phyloP scores from a whole-genome alignment of 2,329 filamentous ascomycete species.

The Claviceps paspali region DNA sequence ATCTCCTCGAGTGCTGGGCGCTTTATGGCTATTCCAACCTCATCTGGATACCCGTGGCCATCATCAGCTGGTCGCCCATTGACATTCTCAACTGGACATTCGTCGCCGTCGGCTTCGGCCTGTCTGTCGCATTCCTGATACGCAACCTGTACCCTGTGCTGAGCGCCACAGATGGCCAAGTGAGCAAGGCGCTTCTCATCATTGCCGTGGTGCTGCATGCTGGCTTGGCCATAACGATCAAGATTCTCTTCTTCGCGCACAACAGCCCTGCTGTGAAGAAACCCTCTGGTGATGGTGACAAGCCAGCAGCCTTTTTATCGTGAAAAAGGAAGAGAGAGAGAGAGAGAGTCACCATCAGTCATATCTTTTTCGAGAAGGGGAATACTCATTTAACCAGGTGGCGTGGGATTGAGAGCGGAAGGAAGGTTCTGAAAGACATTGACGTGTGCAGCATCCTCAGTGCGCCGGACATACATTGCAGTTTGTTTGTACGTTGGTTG shows the following conservation, averaged over 20 bases:
- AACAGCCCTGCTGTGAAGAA: conserved; percentile 38
- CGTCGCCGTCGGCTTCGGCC: conserved; percentile 69
- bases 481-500: no score
- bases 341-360: no score
- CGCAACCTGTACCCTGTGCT: conserved; percentile 84
- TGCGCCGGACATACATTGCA: no score
- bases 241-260: conserved; percentile 89
- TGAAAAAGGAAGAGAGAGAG: conserved; percentile 3
- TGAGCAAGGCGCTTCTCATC: conserved; percentile 73
- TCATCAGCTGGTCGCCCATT: conserved; percentile 80
- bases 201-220: conserved; percentile 75
- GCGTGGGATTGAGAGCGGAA: no score
- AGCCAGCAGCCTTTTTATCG: conserved; percentile 8
- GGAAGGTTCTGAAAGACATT: no score
- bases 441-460: no score
- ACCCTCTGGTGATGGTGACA: conserved; percentile 14
- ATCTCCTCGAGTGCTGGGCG: conserved; percentile 87
- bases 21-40: conserved; percentile 94
- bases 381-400: no score
- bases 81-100: conserved; percentile 86
- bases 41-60: conserved; percentile 89
- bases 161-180: conserved; percentile 82
- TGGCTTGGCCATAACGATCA: conserved; percentile 84
- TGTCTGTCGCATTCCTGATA: conserved; percentile 71
- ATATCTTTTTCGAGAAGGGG: no score